Base-by-base conservation (phyloP, 305 asterid species). In the Rubia occidens region DNA sequence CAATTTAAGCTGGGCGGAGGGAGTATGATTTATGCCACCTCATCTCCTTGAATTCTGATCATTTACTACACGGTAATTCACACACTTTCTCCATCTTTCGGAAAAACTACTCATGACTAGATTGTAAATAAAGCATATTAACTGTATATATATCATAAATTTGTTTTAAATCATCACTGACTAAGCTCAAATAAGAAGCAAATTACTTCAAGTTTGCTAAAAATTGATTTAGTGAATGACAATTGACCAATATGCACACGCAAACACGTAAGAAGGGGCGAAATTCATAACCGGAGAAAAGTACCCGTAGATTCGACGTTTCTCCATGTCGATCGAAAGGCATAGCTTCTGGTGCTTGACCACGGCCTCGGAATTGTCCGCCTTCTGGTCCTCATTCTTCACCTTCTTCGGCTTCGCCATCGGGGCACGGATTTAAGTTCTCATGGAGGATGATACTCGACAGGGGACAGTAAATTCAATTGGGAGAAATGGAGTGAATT, bases 341-440 rank as follows among this genome's bases (percentile, higher is more conserved):
- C 96, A 89, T 54, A 95, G 92, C 87, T 91, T 95, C 87, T 95
- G 99, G 78, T 95, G 98, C 83, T 86, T 88, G 74, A 91, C 92
- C 40, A 95, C 89, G 20, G 98, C 97, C 71, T 91, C 96, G 7
- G 99, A 83, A 78, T 87, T 87, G 73, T 85, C 94, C 35, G 86
- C 87, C 80, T 82, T 86, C 78, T 91, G 99, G 71, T 95, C 99
- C 75, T 95, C 99, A 49, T 73, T 89, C 80, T 91, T 95, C 37
- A 80, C 82, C 82, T 88, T 95, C 64, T 86, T 87, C 58, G 99
- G 87, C 77, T 95, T 95, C 64, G 99, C 99, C 99, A 95, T 95
- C 76, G 29, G 15, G 69, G 60, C 66, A 42, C 45, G 24, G 49
- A 44, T 60, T 63, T 40, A 39, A 3, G 17, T 26, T 2, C 21